Evolutionary conservation across 2,329 filamentous ascomycete species (phyloP).

Genomic region (Scedosporium aurantiacum): DNA sequence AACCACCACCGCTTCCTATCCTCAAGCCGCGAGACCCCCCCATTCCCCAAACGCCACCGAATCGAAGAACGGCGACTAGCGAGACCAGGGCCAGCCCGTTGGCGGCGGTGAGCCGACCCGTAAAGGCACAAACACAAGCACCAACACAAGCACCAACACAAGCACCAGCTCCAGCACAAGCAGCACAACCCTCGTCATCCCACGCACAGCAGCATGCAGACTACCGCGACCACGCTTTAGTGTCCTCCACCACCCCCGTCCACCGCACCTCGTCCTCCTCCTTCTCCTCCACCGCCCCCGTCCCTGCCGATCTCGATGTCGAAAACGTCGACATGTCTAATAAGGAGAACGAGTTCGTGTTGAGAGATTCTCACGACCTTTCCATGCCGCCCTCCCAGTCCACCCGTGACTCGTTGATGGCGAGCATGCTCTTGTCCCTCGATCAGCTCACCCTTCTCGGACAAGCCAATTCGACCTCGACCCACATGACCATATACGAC

Average conservation of each 20-base stretch:
- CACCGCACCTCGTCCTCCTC: constrained; percentile 19
- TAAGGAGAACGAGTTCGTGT: constrained; percentile 20
- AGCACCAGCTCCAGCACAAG: not conserved
- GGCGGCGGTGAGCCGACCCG: constrained; percentile 6
- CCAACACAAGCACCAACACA: not conserved
- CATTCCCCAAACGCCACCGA: constrained; percentile 2
- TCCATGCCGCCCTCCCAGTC: constrained; percentile 66
- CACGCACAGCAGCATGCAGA: constrained; percentile 16
- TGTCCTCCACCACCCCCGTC: constrained; percentile 27
- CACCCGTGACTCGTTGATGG: constrained; percentile 81
- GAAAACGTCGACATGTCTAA: constrained; percentile 19
- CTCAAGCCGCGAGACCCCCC: constrained; percentile 1
- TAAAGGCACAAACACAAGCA: not conserved
- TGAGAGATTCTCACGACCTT: constrained; percentile 71
- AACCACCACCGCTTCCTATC: constrained; percentile 1
- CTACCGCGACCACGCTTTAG: constrained; percentile 26
- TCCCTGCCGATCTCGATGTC: constrained; percentile 1
- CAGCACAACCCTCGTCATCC: constrained; percentile 7
- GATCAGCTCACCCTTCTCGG: constrained; percentile 61
- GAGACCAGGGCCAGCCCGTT: constrained; percentile 5
- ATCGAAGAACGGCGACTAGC: not conserved
- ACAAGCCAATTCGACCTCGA: constrained; percentile 21
- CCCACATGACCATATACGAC: constrained; percentile 11
- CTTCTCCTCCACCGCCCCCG: constrained; percentile 14
- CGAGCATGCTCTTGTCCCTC: constrained; percentile 89